Evolutionary conservation across 805 yeast genomes (phyloP).

Genomic region (Maudiozyma saulgeensis): DNA sequence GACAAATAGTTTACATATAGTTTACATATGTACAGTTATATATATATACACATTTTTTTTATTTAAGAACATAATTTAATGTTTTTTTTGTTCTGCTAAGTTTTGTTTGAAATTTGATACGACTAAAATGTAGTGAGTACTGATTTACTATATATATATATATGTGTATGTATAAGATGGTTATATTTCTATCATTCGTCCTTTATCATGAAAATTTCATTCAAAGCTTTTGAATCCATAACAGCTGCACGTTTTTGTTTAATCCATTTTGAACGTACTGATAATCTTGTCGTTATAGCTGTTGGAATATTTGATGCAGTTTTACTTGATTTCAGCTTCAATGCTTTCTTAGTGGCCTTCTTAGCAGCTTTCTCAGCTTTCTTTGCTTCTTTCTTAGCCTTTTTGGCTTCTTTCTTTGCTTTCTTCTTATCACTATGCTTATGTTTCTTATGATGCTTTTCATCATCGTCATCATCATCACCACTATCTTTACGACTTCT

Average conservation of each 20-base stretch:
- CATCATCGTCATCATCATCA: slow-evolving; percentile 25
- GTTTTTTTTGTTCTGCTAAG: not conserved
- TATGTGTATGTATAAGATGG: too few relatives aligned
- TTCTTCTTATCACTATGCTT: slow-evolving; percentile 26
- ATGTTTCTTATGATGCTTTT: slow-evolving; percentile 11
- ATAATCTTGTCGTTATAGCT: slow-evolving; percentile 44
- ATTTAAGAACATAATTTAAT: not conserved
- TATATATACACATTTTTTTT: not conserved
- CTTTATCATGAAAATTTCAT: slow-evolving; percentile 86
- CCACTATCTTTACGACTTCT: slow-evolving; percentile 17
- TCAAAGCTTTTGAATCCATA: slow-evolving; percentile 77
- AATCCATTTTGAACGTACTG: slow-evolving; percentile 81
- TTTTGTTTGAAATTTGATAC: not conserved
- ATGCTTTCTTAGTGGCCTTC: slow-evolving; percentile 6
- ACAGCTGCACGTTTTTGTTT: slow-evolving; percentile 87
- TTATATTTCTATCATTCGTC: slow-evolving; percentile 17
- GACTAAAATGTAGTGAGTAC: not conserved
- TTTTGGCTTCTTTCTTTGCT: slow-evolving; percentile 21
- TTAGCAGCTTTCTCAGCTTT: slow-evolving; percentile 23
- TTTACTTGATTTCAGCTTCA: slow-evolving; percentile 7
- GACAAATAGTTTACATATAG: not conserved
- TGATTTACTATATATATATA: too few relatives aligned
- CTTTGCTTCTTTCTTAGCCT: slow-evolving; percentile 24
- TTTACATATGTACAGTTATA: not conserved
- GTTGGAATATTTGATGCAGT: slow-evolving; percentile 18